A percentile compares a stretch with the other conserved stretches of the same genome.
Evolutionary conservation across 2,329 filamentous ascomycete genomes (phyloP).

Genomic region (Waltergamsia citrina): DNA sequence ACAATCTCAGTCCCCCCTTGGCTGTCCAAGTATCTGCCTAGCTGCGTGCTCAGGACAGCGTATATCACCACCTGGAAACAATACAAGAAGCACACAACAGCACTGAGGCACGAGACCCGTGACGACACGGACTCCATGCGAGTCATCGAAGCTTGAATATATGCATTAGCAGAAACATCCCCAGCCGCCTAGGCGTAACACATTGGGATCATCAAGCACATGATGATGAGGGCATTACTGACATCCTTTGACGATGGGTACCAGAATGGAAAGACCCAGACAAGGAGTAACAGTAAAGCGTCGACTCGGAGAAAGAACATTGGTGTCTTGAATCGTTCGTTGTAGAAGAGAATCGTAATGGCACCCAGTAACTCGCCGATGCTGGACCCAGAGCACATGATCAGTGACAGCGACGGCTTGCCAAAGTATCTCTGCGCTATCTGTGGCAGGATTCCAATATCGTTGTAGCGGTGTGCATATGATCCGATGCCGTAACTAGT

Average conservation of each 20-base stretch:
- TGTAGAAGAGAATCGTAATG: conserved; percentile 36
- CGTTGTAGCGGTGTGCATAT: conserved; percentile 39
- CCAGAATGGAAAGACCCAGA: conserved; percentile 40
- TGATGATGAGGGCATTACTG: conserved; percentile 9
- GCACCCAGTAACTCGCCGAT: conserved; percentile 39
- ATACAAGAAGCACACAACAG: conserved; percentile 42
- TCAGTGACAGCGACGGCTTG: conserved; percentile 37
- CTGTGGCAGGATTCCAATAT: conserved; percentile 35
- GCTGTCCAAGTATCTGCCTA: conserved; percentile 14
- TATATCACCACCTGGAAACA: conserved; percentile 37
- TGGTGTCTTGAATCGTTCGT: conserved; percentile 35
- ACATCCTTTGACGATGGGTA: conserved; percentile 24
- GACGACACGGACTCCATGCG: conserved; percentile 30
- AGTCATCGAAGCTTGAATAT: conserved; percentile 38
- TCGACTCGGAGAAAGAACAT: conserved; percentile 41
- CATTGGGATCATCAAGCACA: conserved; percentile 37
- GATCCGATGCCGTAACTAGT: conserved; percentile 37
- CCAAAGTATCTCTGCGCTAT: conserved; percentile 35
- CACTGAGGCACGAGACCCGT: conserved; percentile 36
- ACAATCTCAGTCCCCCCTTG: conserved; percentile 31
- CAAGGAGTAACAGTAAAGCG: conserved; percentile 31
- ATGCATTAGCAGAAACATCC: conserved; percentile 38
- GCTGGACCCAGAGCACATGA: conserved; percentile 40
- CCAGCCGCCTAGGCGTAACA: conserved; percentile 41
- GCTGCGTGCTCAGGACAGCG: conserved; percentile 30